Conservation (phyloP, 2,329 filamentous ascomycete genomes). For the Verticillium longisporum region DNA sequence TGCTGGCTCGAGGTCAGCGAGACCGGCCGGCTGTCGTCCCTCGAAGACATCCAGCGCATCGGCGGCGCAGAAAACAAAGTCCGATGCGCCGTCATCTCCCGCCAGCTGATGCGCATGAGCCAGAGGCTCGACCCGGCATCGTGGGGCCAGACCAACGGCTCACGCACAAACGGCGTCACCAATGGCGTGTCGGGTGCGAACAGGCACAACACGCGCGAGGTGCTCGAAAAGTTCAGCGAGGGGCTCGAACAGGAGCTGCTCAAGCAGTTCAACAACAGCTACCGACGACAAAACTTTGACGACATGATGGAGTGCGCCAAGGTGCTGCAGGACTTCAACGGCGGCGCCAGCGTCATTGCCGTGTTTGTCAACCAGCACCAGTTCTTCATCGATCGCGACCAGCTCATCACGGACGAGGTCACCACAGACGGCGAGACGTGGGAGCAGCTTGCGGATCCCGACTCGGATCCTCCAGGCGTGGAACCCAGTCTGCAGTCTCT, state of each 20-base stretch:
- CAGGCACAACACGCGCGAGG: conserved; percentile 68
- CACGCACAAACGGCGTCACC: conserved; percentile 38
- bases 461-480: conserved; percentile 83
- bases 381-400: conserved; percentile 96
- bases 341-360: conserved; percentile 89
- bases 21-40: conserved; percentile 73
- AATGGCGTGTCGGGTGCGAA: conserved; percentile 38
- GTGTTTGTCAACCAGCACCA: conserved; percentile 98
- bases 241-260: conserved; percentile 91
- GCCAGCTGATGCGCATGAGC: conserved; percentile 90
- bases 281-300: conserved; percentile 89
- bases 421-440: conserved; percentile 69
- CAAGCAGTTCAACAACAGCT: conserved; percentile 96
- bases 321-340: conserved; percentile 92
- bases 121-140: conserved; percentile 76
- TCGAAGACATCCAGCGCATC: conserved; percentile 82
- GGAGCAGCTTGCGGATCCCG: conserved; percentile 90
- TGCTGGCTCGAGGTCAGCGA: conserved; percentile 97
- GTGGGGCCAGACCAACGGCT: conserved; percentile 59
- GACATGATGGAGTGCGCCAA: conserved; percentile 97
- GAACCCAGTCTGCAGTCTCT: conserved; percentile 89
- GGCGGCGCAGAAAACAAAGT: conserved; percentile 89
- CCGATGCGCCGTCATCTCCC: conserved; percentile 85
- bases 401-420: conserved; percentile 83
- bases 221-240: conserved; percentile 95